Percentiles rank a stretch among this genome's conserved stretches.
Evolutionary conservation across 1,284 basidiomycete species (phyloP).

Genomic region (Leccinum solheimii): DNA sequence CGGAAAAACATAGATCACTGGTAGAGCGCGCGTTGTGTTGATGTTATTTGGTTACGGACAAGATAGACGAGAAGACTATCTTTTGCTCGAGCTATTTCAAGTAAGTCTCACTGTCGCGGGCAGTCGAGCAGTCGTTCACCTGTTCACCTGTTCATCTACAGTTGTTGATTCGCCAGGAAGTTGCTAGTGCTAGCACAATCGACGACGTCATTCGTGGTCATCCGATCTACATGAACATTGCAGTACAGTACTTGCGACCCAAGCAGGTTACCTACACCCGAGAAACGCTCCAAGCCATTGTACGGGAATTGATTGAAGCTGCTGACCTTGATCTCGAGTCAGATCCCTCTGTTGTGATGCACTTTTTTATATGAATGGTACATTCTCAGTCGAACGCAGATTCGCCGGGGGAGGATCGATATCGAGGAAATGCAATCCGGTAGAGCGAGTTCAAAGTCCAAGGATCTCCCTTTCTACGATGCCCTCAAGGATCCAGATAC

Average conservation of each 20-base stretch:
- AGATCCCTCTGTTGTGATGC: conserved; percentile 70
- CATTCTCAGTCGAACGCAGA: conserved; percentile 45
- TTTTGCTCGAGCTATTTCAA: conserved; percentile 92
- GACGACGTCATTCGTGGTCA: conserved; percentile 66
- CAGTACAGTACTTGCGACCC: conserved; percentile 87
- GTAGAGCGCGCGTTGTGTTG: conserved; percentile 82
- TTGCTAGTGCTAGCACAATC: conserved; percentile 58
- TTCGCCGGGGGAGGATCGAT: conserved; percentile 80
- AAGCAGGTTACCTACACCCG: conserved; percentile 84
- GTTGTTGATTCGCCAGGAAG: conserved; percentile 81
- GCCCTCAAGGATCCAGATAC: conserved; percentile 85
- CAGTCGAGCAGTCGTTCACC: neutral
- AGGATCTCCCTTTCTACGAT: conserved; percentile 80
- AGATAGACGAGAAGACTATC: conserved; percentile 90
- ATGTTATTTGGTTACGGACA: conserved; percentile 96
- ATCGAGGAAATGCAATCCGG: conserved; percentile 88
- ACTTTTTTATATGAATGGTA: conserved; percentile 11
- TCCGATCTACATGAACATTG: conserved; percentile 84
- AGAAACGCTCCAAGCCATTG: conserved; percentile 74
- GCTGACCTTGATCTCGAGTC: conserved; percentile 85
- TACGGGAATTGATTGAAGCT: conserved; percentile 74
- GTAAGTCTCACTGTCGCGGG: conserved; percentile 39
- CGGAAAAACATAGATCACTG: conserved; percentile 76
- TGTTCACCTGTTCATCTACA: conserved; percentile 31
- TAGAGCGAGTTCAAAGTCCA: conserved; percentile 58